phyloP scores from a whole-genome alignment of 1,284 basidiomycete species.

The Cryptococcus amylolentus region DNA sequence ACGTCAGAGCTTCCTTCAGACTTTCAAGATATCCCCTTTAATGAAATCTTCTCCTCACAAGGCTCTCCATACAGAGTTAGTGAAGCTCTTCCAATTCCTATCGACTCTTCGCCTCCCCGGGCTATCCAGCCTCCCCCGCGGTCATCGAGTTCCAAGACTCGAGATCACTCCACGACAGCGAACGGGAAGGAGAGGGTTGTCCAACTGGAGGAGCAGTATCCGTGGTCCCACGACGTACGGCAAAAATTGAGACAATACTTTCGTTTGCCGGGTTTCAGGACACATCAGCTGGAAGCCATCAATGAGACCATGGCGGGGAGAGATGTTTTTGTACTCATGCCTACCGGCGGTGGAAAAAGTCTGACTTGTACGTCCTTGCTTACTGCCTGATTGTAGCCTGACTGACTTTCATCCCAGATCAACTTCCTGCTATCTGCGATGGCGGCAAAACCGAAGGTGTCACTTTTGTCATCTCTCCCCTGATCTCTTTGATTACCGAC shows the following conservation, averaged over 20 bases:
- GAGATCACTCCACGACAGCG: not conserved
- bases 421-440: conserved; percentile 79
- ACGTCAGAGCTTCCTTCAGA: not conserved
- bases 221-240: conserved; percentile 60
- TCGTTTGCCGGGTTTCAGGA: conserved; percentile 65
- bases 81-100: conserved; percentile 1
- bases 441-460: conserved; percentile 71
- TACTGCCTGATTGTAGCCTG: not conserved
- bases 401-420: conserved; percentile 43
- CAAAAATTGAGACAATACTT: conserved; percentile 65
- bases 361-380: conserved; percentile 59
- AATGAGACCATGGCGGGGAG: conserved; percentile 68
- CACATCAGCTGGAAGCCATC: conserved; percentile 84
- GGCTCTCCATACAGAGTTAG: conserved; percentile 4
- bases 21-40: conserved; percentile 20
- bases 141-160: not conserved
- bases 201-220: conserved; percentile 37
- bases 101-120: conserved; percentile 13
- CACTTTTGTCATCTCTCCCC: conserved; percentile 85
- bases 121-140: conserved; percentile 7
- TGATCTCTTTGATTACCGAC: conserved; percentile 86
- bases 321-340: conserved; percentile 92
- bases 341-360: conserved; percentile 93
- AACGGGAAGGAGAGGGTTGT: conserved; percentile 11
- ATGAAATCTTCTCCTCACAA: conserved; percentile 33